Conservation (phyloP, 331 rosid species). For the Arachis monticola region DNA sequence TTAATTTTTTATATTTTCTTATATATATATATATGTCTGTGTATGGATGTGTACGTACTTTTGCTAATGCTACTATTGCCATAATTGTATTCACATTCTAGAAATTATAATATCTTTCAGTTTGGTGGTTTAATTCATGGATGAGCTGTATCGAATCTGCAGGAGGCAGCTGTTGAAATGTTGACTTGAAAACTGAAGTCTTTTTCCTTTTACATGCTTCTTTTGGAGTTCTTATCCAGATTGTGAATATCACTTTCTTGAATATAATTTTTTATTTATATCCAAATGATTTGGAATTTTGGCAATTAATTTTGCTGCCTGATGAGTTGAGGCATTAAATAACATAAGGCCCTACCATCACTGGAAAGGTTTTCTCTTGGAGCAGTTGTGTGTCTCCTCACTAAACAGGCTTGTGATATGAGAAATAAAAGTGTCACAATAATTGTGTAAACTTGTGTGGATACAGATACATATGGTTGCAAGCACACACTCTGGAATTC, state of each 20-base stretch:
- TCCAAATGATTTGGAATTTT: conserved; percentile 1
- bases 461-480: conserved; percentile 42
- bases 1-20: too few relatives aligned
- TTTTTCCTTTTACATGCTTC: neutral
- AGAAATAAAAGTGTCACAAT: conserved; percentile 33
- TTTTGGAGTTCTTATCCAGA: neutral
- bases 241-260: neutral
- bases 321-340: conserved; percentile 1
- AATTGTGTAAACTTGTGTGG: conserved; percentile 51
- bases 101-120: neutral
- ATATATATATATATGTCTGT: too few relatives aligned
- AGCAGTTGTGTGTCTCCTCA: conserved; percentile 55
- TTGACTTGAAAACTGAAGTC: neutral
- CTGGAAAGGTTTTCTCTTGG: conserved; percentile 38
- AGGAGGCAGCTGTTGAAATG: neutral
- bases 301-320: conserved; percentile 13
- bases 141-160: neutral
- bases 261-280: neutral
- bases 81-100: neutral
- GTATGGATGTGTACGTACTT: too few relatives aligned
- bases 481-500: conserved; percentile 22
- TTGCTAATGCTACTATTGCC: neutral
- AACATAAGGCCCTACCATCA: conserved; percentile 45
- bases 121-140: neutral
- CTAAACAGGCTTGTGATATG: conserved; percentile 40